These are phyloP conservation scores for Erodium moschatum DNA, from an alignment of 441 rosid species.

Conservation along the genomic window DNA sequence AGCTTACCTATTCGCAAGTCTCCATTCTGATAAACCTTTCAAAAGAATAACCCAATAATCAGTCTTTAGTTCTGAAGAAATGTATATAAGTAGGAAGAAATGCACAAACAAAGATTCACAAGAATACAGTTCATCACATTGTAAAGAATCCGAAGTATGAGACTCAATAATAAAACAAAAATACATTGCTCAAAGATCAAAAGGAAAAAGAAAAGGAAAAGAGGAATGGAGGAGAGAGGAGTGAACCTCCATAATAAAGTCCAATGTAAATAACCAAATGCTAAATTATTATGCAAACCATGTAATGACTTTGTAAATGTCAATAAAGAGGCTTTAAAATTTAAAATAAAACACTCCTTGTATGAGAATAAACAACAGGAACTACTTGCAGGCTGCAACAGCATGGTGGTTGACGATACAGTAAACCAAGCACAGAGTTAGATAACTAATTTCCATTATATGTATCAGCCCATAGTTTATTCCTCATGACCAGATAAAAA, in stretches of 20 bases:
- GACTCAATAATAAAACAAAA: neutral
- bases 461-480: neutral
- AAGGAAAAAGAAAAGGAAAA: no score
- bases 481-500: neutral
- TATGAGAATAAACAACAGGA: neutral
- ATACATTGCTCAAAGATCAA: no score
- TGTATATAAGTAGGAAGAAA: neutral
- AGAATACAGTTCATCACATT: neutral
- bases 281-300: no score
- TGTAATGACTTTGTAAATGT: no score
- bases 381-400: neutral
- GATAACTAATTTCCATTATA: neutral
- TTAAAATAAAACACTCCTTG: neutral
- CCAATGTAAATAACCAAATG: no score
- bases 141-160: neutral
- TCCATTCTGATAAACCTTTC: constrained; percentile 50
- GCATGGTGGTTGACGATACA: neutral
- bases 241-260: no score
- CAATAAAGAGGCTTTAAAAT: neutral
- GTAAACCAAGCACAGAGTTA: neutral
- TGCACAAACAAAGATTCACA: constrained; percentile 4
- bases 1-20: constrained; percentile 41
- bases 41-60: constrained; percentile 23
- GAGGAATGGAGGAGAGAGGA: no score
- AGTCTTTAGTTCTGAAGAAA: constrained; percentile 22